These are phyloP conservation scores for Kwoniella europaea DNA, from an alignment of 768 basidiomycete genomes.

Conservation along the genomic window DNA sequence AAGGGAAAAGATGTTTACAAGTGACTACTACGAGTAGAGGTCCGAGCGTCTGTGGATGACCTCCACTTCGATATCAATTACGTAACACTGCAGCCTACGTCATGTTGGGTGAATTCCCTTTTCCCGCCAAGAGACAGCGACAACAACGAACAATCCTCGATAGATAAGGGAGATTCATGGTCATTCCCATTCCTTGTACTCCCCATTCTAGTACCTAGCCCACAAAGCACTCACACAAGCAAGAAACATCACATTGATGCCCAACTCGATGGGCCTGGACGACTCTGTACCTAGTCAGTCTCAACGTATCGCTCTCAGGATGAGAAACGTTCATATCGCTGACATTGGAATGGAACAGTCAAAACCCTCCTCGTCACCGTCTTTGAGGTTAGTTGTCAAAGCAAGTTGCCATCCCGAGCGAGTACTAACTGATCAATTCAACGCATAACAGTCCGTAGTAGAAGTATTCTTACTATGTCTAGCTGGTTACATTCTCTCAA, in stretches of 20 bases:
- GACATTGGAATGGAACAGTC: conserved; percentile 38
- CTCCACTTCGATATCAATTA: conserved; percentile 2
- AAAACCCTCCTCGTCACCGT: conserved; percentile 65
- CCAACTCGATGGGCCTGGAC: conserved; percentile 20
- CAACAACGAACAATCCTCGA: neutral
- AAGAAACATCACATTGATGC: neutral
- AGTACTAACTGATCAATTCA: neutral
- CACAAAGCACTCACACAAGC: neutral
- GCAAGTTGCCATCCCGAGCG: too few relatives aligned
- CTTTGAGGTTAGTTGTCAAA: conserved; percentile 62
- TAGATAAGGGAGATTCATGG: neutral
- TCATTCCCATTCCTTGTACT: neutral
- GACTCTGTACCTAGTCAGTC: conserved; percentile 41
- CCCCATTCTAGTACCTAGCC: neutral
- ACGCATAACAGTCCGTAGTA: conserved; percentile 73
- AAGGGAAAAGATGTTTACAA: neutral
- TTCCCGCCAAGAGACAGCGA: neutral
- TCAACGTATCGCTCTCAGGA: neutral
- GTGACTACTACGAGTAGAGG: neutral
- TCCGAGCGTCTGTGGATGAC: conserved; percentile 2
- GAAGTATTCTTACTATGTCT: conserved; percentile 86
- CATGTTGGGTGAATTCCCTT: neutral
- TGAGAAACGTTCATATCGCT: neutral
- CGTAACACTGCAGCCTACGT: neutral
- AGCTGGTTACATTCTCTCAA: conserved; percentile 75